Evolutionary conservation across 805 yeast species (phyloP).

Genomic region (Tetrapisispora nanseiensis): DNA sequence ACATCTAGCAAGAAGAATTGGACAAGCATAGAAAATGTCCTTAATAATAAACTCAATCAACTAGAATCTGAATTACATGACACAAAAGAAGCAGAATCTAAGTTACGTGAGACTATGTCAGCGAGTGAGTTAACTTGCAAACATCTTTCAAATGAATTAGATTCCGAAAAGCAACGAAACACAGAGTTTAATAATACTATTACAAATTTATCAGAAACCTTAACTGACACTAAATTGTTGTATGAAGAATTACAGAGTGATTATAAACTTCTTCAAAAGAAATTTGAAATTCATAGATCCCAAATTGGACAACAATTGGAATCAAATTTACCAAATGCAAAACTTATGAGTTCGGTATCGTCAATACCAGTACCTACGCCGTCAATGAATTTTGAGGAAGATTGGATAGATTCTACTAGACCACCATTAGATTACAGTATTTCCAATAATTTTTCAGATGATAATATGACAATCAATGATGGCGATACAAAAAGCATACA

Average conservation of each 20-base stretch:
- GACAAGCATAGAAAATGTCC: slow-evolving; percentile 66
- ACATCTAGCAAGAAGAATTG: slow-evolving; percentile 71
- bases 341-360: background rate
- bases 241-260: slow-evolving; percentile 21
- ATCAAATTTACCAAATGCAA: background rate
- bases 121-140: slow-evolving; percentile 3
- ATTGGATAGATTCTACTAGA: slow-evolving; percentile 10
- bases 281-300: slow-evolving; percentile 20
- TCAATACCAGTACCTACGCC: background rate
- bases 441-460: background rate
- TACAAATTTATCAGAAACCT: slow-evolving; percentile 13
- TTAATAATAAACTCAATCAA: slow-evolving; percentile 38
- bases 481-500: background rate
- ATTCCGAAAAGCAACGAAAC: slow-evolving; percentile 2
- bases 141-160: slow-evolving; percentile 8
- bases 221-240: background rate
- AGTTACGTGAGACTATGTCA: background rate
- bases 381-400: slow-evolving; percentile 9
- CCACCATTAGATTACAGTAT: background rate
- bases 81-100: slow-evolving; percentile 24
- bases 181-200: background rate
- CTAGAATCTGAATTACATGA: slow-evolving; percentile 38
- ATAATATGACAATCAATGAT: background rate
- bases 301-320: slow-evolving; percentile 12
- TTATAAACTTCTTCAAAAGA: slow-evolving; percentile 16